Base-by-base conservation (phyloP, 345 rosid species). In the Hibiscus syriacus region DNA sequence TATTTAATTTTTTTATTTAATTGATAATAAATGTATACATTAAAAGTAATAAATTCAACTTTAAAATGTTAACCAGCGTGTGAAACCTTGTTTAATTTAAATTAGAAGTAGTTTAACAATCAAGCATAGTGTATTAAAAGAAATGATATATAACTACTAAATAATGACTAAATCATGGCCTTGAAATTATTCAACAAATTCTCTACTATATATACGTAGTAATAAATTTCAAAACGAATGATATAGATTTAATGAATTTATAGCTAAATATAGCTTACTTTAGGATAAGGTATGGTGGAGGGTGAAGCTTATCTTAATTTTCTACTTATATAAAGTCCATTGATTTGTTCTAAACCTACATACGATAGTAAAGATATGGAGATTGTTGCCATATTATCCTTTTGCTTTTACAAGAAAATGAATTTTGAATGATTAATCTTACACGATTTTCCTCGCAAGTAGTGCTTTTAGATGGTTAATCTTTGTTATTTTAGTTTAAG, bases 321-420 rank as follows among this genome's bases (percentile, higher is more conserved):
- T 11, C 78, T 66, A 63, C 0, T 61, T 71, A 34, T 55, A 67
- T 52, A 61, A 71, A 67, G 72, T 66, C 58, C 61, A 50, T 66
- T 26, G 22, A 39, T 50, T 70, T 52, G 32, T 63, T 52, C 69
- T 2, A 17, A 65, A 49, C 27, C 57, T 46, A 49, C 55, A 64
- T 41, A 63, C n/a, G 48, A 50, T 6, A 25, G 20, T 10, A 38
- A 0, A 14, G 2, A n/a, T 43, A 58, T 39, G 26, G 45, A 25
- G n/a, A 45, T 23, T 34, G 14, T 63, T 65, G 48, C 65, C 17
- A 30, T 26, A 41, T 69, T 29, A 49, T 56, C 46, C 12, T 16
- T 36, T 74, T 36, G 16, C 71, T 36, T 10, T 34, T 30, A 66
- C 46, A 48, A 19, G 58, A 17, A 49, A 48, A 62, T 19, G 26